Evolutionary conservation across 768 basidiomycete genomes (phyloP), one percentile per base, ranked within the genome.

Genomic region (Naganishia friedmannii): DNA sequence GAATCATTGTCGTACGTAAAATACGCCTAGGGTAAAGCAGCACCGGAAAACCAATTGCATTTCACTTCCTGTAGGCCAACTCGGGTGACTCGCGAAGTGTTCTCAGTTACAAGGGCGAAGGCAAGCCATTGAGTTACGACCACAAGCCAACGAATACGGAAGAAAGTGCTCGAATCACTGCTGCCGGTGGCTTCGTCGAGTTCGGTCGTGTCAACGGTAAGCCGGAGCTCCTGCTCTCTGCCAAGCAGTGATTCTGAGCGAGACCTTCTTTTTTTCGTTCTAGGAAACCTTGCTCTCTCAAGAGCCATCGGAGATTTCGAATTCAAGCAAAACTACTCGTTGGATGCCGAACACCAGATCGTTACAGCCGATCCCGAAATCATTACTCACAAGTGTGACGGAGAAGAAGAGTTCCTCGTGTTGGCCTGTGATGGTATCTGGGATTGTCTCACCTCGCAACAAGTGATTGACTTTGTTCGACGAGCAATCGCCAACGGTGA

Each of bases 391-490:
- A 83, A 89, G 72, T 84, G 91, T 31, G 88, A 89, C 1, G 86
- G 86, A 10, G 95, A 98, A 68, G 96, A 99, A 78, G 96, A 99
- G 80, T 98, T 98, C 80, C 79, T 99, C 23, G 87, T 99, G n/a
- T 77, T 99, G 58, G 96, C 96, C 32, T 99, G 96, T 80, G 96
- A 99, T 81, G 96, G 94, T 95, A 99, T 98, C 77, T 99, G 96
- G 96, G 96, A 99, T 80, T 98, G 96, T 78, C 82, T 99, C 46
- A 87, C 86, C 4, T 95, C 93, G 9, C 96, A 99, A 74, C 90
- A 96, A 79, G 91, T 90, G 53, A 85, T 97, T 71, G 90, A 98
- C 82, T 89, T 91, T 72, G 86, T 94, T 48, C 88, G 96, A 55
- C 87, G 89, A 54, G 86, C 89, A 71, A 84, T 97, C 45, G 88